Evolutionary conservation across 2,329 filamentous ascomycete genomes (phyloP), one percentile per base, ranked within the genome.

Genomic region (Colletotrichum salicis): DNA sequence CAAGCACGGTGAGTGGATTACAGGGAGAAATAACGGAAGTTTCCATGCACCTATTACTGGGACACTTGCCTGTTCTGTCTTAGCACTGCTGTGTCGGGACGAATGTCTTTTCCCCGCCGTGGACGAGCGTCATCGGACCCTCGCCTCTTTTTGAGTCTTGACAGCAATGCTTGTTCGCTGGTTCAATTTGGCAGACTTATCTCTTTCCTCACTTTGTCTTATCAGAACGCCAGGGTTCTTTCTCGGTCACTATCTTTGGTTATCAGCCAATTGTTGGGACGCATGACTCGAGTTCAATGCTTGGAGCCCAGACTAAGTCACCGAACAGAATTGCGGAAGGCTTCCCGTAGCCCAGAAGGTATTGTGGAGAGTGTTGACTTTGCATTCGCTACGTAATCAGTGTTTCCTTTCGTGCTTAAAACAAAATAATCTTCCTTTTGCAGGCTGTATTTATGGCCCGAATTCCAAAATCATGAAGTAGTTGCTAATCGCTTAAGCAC

Each of bases 21-120:
- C 19, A 51, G 35, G 19, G 35, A 51, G 48, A 62, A 31, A 45
- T 52, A 63, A 48, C 64, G 64, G 68, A 71, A 62, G 54, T 63
- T 62, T 29, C 45, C 64, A 63, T 5, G 13, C 31, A 48, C 63
- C 6, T 11, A 37, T 45, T 10, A 35, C 3, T 41, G 54, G 19
- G 45, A 48, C 41, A 12, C 41, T 63, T 59, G 45, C 69, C 64
- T 45, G 4, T 31, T 68, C 29, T 7, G 65, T 45, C 41, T n/a
- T 68, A 71, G 64, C 27, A 45, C 12, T 19, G 7, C 11, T 55
- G 7, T 11, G 29, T 52, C 41, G 41, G 11, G 51, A 13, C 12
- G n/a, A 24, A 62, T 52, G 12, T 31, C 22, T 55, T 55, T 55
- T 51, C 48, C 61, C 51, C 35, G 61, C 33, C 15, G 12, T 7